A percentile compares a stretch with the other conserved stretches of the same genome.
Evolutionary conservation across 345 rosid species (phyloP).

Genomic region (Arabidopsis arenosa): DNA sequence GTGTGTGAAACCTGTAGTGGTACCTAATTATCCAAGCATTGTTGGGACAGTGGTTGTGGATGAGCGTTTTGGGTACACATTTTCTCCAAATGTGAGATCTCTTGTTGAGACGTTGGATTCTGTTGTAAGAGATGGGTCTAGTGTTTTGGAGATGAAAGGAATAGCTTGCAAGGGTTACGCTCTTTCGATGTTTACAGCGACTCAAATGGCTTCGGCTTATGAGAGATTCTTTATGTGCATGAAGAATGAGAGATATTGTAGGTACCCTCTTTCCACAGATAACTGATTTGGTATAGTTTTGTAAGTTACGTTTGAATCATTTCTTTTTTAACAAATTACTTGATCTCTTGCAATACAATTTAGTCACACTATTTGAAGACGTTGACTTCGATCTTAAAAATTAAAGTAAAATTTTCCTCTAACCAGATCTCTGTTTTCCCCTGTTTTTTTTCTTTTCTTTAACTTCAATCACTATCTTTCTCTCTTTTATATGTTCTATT

Average conservation of each 20-base stretch:
- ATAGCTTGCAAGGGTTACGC: conserved; percentile 54
- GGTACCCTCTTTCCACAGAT: conserved; percentile 66
- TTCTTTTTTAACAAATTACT: conserved; percentile 13
- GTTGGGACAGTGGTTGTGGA: conserved; percentile 65
- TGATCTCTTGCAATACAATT: conserved; percentile 3
- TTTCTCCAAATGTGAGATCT: conserved; percentile 72
- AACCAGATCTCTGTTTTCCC: conserved; percentile 5
- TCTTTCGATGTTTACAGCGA: conserved; percentile 62
- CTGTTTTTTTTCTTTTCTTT: background rate
- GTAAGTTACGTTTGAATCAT: conserved; percentile 18
- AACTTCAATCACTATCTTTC: conserved; percentile 39
- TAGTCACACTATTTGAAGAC: conserved; percentile 6
- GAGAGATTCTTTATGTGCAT: conserved; percentile 83
- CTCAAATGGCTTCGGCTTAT: conserved; percentile 74
- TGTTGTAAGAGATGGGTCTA: conserved; percentile 57
- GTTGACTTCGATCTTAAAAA: conserved; percentile 27
- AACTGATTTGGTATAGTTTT: conserved; percentile 29
- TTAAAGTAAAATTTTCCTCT: background rate
- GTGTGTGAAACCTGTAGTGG: conserved; percentile 70
- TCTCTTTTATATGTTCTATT: background rate
- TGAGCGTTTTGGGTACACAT: conserved; percentile 62
- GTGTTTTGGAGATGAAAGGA: conserved; percentile 58
- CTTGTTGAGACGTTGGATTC: conserved; percentile 59
- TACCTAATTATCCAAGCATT: conserved; percentile 74
- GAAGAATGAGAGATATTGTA: conserved; percentile 63